Percentiles rank a stretch among this genome's conserved stretches.
These are phyloP conservation scores for Bimuria novae-zelandiae DNA, from an alignment of 2,329 filamentous ascomycete genomes.

Conservation along the genomic window DNA sequence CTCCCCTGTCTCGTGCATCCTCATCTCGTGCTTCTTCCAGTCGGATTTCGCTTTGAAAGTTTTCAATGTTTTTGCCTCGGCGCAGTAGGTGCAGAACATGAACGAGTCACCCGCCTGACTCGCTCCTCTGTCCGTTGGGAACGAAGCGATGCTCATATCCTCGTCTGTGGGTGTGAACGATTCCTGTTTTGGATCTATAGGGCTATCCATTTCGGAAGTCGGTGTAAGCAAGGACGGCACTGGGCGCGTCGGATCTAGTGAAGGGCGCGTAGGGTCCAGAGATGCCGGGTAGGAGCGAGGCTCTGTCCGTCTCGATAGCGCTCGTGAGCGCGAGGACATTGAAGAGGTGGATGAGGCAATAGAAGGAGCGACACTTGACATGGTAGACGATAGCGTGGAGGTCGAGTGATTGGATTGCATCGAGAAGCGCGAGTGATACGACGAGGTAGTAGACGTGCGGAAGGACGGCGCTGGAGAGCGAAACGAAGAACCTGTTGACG, in stretches of 20 bases:
- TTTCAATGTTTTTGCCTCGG: conserved; percentile 40
- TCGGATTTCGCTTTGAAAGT: conserved; percentile 47
- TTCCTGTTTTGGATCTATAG: conserved; percentile 36
- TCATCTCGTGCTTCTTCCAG: conserved; percentile 48
- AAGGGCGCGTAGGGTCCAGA: conserved; percentile 38
- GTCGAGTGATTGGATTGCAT: conserved; percentile 40
- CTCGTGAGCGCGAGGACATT: conserved; percentile 36
- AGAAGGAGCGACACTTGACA: conserved; percentile 36
- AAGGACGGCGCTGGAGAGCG: conserved; percentile 35
- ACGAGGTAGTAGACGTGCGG: conserved; percentile 33
- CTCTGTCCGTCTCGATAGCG: conserved; percentile 29
- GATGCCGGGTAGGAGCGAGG: conserved; percentile 42
- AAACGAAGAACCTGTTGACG: conserved; percentile 32
- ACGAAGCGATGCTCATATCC: conserved; percentile 37
- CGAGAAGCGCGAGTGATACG: conserved; percentile 40
- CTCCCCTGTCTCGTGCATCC: conserved; percentile 47
- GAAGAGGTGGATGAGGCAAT: conserved; percentile 37
- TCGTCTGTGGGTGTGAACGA: conserved; percentile 39
- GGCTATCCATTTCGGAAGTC: conserved; percentile 38
- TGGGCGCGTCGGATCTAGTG: conserved; percentile 38
- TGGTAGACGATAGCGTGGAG: conserved; percentile 31
- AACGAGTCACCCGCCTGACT: conserved; percentile 36
- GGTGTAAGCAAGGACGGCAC: conserved; percentile 36
- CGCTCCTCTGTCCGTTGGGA: conserved; percentile 26
- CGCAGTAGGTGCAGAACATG: conserved; percentile 47